Base-by-base conservation (phyloP, 257 asterid species). In the Paulownia fortunei region DNA sequence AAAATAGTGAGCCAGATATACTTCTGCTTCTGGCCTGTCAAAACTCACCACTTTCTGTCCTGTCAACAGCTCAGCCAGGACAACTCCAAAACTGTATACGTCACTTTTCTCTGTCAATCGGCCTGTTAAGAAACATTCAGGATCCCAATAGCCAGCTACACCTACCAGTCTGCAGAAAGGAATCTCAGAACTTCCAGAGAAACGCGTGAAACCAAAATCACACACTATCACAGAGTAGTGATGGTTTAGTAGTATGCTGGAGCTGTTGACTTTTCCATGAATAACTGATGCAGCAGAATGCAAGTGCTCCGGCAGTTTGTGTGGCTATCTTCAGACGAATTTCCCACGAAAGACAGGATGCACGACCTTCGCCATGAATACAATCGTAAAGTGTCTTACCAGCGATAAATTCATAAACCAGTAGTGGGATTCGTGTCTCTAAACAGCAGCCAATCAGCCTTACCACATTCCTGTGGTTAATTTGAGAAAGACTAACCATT, bases 61-160 rank as follows among this genome's bases (percentile, higher is more conserved):
- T 0, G 91, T 84, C 32, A 87, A 2, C 1, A 87, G 85, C 30
- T 87, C 87, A 0, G 87, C 86, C 56, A 87, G 84, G 1, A 87
- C 84, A 0, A 87, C 89, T 12, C 91, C 87, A 2, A 87, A 87
- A 8, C 91, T 82, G 47, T 87, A 84, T 6, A 87, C 91, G 21
- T 87, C 91, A 6, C 88, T 87, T 62, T 84, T 87, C 1, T 72
- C 86, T 0, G 87, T 82, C 47, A 84, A 6, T 12, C 78, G 83
- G 19, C 89, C 65, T 3, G 84, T 72, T 0, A 74, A 79, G 52
- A 84, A 81, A 32, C 84, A 84, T 59, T 82, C 91, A 13, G 87
- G 87, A 39, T 84, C 87, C 52, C 84, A 32, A 15, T 84, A 87
- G 5, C 58, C 58, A 1, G 23, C n/a, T n/a, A n/a, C n/a, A n/a